Evolutionary conservation across 2,329 filamentous ascomycete genomes (phyloP).

Genomic region (Chaetomiaceae sp.): DNA sequence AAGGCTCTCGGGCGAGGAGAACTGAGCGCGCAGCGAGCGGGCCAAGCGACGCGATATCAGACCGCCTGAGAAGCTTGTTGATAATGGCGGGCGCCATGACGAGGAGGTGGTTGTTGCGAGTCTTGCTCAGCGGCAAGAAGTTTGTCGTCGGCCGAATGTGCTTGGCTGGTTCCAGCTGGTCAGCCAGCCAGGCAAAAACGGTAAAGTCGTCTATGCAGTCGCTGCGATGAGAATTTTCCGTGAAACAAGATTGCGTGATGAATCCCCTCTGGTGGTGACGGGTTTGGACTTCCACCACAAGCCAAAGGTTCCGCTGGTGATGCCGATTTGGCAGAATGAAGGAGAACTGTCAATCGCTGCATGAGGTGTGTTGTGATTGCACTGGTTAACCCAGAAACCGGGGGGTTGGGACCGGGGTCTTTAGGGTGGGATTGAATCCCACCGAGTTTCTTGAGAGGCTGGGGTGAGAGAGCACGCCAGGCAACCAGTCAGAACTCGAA

Average conservation of each 20-base stretch:
- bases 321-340: slow-evolving; percentile 1
- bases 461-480: neutral
- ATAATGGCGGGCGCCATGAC: slow-evolving; percentile 41
- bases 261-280: too few relatives aligned
- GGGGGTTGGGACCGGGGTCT: slow-evolving; percentile 20
- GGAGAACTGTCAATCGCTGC: neutral
- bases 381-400: slow-evolving; percentile 28
- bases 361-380: slow-evolving; percentile 11
- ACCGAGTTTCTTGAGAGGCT: slow-evolving; percentile 1
- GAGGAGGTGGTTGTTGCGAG: slow-evolving; percentile 4
- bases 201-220: slow-evolving; percentile 4
- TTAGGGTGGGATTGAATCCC: neutral
- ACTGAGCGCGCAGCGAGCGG: slow-evolving; percentile 42
- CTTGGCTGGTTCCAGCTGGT: slow-evolving; percentile 27
- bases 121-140: neutral
- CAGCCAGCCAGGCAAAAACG: slow-evolving; percentile 24
- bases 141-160: neutral
- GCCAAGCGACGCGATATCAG: slow-evolving; percentile 34
- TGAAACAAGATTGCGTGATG: too few relatives aligned
- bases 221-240: too few relatives aligned
- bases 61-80: slow-evolving; percentile 30
- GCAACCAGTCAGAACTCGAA: neutral
- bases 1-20: slow-evolving; percentile 40
- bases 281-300: neutral
- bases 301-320: neutral